Evolutionary conservation across 331 rosid species (phyloP).

Genomic region (Pyracantha coccinea): DNA sequence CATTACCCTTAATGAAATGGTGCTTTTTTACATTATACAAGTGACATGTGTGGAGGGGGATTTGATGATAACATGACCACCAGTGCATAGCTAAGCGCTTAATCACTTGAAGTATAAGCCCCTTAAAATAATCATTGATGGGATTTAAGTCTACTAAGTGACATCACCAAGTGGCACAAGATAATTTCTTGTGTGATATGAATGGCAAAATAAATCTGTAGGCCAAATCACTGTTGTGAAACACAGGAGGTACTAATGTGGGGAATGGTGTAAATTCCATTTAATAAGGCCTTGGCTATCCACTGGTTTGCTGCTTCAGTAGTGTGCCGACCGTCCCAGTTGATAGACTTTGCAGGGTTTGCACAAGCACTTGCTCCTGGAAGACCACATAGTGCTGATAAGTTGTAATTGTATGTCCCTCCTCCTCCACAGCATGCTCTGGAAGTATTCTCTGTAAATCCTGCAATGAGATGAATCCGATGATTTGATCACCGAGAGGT

Average conservation of each 20-base stretch:
- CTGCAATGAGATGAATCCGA: slow-evolving; percentile 10
- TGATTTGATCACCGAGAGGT: background rate
- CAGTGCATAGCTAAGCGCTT: no score
- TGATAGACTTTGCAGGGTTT: slow-evolving; percentile 28
- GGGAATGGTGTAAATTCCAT: background rate
- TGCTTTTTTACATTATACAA: no score
- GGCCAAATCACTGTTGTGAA: background rate
- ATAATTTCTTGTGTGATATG: no score
- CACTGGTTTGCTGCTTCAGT: slow-evolving; percentile 30
- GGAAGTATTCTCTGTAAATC: slow-evolving; percentile 15
- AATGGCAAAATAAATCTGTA: no score
- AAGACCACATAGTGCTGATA: slow-evolving; percentile 10
- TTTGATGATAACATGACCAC: no score
- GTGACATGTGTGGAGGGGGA: no score
- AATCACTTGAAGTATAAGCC: no score
- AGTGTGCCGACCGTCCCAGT: slow-evolving; percentile 42
- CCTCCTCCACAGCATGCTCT: slow-evolving; percentile 45
- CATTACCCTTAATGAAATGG: no score
- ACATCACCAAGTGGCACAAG: no score
- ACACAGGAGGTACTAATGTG: background rate
- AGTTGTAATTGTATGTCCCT: slow-evolving; percentile 35
- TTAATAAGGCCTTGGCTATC: background rate
- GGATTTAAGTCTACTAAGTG: no score
- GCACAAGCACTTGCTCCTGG: slow-evolving; percentile 22
- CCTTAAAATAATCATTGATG: no score